Evolutionary conservation across 495 filamentous ascomycete genomes (phyloP).

Genomic region (Lindgomyces ingoldianus): DNA sequence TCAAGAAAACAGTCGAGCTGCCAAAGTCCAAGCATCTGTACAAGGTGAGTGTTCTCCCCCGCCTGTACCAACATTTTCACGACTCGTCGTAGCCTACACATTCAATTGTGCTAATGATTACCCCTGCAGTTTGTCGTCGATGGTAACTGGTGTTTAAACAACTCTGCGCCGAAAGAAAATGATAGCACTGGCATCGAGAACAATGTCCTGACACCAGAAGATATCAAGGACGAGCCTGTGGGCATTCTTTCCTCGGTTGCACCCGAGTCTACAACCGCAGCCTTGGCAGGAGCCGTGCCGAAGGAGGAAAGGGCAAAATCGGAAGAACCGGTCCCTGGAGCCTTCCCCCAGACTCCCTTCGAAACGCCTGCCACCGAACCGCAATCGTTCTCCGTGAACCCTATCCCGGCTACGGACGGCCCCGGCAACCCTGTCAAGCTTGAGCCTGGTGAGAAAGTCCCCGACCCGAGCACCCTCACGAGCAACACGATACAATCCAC

Average conservation of each 20-base stretch:
- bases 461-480: slow-evolving; percentile 60
- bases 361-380: slow-evolving; percentile 67
- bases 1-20: slow-evolving; percentile 76
- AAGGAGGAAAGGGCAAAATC: slow-evolving; percentile 50
- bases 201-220: slow-evolving; percentile 78
- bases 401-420: slow-evolving; percentile 36
- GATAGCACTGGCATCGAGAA: slow-evolving; percentile 80
- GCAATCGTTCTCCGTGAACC: slow-evolving; percentile 37
- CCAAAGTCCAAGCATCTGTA: slow-evolving; percentile 64
- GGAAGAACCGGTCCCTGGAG: slow-evolving; percentile 61
- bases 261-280: slow-evolving; percentile 73
- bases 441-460: slow-evolving; percentile 77
- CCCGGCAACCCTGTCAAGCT: slow-evolving; percentile 79
- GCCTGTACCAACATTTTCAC: no score
- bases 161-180: slow-evolving; percentile 71
- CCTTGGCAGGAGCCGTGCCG: slow-evolving; percentile 67
- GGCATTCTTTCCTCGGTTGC: slow-evolving; percentile 68
- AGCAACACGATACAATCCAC: slow-evolving; percentile 56
- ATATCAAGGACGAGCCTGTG: slow-evolving; percentile 54
- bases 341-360: slow-evolving; percentile 76
- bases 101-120: background rate
- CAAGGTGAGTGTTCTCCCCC: slow-evolving; percentile 40
- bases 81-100: no score
- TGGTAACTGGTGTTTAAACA: slow-evolving; percentile 79
- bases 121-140: slow-evolving; percentile 82